A percentile compares a stretch with the other conserved stretches of the same genome.
phyloP scores from a whole-genome alignment of 2,329 filamentous ascomycete species.

The Cladobotryum mycophilum region DNA sequence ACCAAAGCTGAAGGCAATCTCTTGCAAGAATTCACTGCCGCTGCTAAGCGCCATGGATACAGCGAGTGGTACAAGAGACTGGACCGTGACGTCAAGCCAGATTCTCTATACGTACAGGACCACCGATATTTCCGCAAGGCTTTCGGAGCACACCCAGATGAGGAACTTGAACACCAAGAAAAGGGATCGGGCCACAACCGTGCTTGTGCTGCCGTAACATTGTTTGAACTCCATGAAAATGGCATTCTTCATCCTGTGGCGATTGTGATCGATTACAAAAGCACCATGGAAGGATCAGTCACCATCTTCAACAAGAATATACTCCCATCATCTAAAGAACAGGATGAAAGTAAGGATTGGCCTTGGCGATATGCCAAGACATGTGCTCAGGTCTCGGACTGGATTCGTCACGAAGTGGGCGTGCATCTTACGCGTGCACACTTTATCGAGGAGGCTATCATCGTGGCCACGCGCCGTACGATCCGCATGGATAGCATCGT shows the following conservation, averaged over 20 bases:
- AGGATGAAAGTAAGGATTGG: slow-evolving; percentile 39
- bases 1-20: slow-evolving; percentile 27
- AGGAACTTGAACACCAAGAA: slow-evolving; percentile 23
- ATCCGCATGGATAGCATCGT: slow-evolving; percentile 37
- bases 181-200: slow-evolving; percentile 24
- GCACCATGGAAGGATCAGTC: slow-evolving; percentile 36
- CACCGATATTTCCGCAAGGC: slow-evolving; percentile 37
- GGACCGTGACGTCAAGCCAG: slow-evolving; percentile 20
- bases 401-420: slow-evolving; percentile 40
- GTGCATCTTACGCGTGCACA: slow-evolving; percentile 41
- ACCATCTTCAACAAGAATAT: slow-evolving; percentile 43
- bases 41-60: slow-evolving; percentile 28
- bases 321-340: slow-evolving; percentile 24
- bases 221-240: slow-evolving; percentile 37
- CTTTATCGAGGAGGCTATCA: slow-evolving; percentile 42
- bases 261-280: slow-evolving; percentile 42
- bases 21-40: slow-evolving; percentile 29
- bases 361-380: slow-evolving; percentile 48
- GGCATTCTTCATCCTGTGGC: slow-evolving; percentile 43
- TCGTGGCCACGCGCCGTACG: slow-evolving; percentile 38
- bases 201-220: slow-evolving; percentile 33
- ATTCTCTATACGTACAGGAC: slow-evolving; percentile 36
- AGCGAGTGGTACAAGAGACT: slow-evolving; percentile 25
- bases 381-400: slow-evolving; percentile 41
- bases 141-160: slow-evolving; percentile 21